Evolutionary conservation across 352 stramenopile species (phyloP).

Genomic region (Pelagophyceae sp.): DNA sequence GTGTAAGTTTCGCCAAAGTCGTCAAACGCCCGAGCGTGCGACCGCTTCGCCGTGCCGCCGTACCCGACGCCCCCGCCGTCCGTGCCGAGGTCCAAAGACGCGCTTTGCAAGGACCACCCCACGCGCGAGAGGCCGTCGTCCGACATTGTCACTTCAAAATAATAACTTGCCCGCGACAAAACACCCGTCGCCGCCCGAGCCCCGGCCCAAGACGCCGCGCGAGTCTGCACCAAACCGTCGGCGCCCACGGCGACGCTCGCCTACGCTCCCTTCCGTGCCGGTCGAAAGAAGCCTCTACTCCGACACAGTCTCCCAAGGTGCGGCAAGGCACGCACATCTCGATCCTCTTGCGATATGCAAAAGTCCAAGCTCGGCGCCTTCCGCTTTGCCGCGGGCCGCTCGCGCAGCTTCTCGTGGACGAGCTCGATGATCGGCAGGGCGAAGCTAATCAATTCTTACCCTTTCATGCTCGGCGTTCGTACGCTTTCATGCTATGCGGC

Average conservation of each 20-base stretch:
- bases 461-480: no score
- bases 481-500: no score
- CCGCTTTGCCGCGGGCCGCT: background rate
- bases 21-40: conserved; percentile 65
- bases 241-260: background rate
- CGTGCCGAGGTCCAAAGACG: conserved; percentile 55
- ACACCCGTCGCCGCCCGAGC: no score
- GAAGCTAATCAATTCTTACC: conserved; percentile 47
- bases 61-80: conserved; percentile 69
- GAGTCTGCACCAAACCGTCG: background rate
- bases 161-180: no score
- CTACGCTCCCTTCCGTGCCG: no score
- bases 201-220: background rate
- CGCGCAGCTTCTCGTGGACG: conserved; percentile 44
- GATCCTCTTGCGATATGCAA: conserved; percentile 12
- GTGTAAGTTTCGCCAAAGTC: conserved; percentile 71
- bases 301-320: no score
- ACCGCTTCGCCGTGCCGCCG: conserved; percentile 72
- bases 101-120: conserved; percentile 39
- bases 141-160: no score
- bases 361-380: conserved; percentile 14
- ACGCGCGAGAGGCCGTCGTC: conserved; percentile 40
- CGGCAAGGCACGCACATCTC: conserved; percentile 9
- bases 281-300: no score
- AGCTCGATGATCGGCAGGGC: conserved; percentile 85